phyloP scores from a whole-genome alignment of 208 protist species.

The Pavlovales sp. region DNA sequence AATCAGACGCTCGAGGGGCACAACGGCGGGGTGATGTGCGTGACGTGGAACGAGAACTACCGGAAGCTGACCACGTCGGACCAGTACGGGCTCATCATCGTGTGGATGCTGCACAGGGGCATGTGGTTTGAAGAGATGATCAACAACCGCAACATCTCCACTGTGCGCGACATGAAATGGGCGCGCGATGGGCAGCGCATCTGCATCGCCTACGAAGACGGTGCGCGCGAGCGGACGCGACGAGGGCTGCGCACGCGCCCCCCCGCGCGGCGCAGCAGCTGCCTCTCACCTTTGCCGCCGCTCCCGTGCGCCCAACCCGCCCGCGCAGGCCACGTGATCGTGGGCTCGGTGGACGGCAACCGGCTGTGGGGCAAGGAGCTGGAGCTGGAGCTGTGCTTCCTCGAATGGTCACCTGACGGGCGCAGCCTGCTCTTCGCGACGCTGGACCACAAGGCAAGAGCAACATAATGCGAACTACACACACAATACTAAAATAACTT shows the following conservation, averaged over 20 bases:
- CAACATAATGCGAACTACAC: too few relatives aligned
- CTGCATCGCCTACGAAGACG: constrained; percentile 92
- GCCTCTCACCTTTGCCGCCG: neutral
- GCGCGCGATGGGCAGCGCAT: constrained; percentile 83
- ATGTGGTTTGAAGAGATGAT: constrained; percentile 97
- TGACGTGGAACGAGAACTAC: constrained; percentile 86
- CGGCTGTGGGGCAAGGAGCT: constrained; percentile 88
- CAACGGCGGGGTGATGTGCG: constrained; percentile 57
- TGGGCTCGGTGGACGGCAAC: constrained; percentile 89
- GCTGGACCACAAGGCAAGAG: constrained; percentile 23
- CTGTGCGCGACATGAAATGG: constrained; percentile 86
- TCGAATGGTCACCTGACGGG: constrained; percentile 89
- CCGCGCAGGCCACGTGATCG: constrained; percentile 77
- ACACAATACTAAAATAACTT: too few relatives aligned
- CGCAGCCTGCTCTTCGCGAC: constrained; percentile 82
- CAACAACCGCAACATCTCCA: constrained; percentile 88
- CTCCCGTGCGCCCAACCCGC: neutral
- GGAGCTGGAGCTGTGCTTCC: constrained; percentile 70
- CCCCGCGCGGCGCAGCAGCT: neutral
- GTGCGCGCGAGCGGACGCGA: constrained; percentile 9
- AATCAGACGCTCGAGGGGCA: constrained; percentile 92
- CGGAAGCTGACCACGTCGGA: constrained; percentile 89
- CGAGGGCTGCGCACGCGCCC: too few relatives aligned
- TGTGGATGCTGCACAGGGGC: constrained; percentile 90
- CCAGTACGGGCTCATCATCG: constrained; percentile 85